These are phyloP conservation scores for Podospora pseudoanserina DNA, from an alignment of 495 filamentous ascomycete species.

Conservation along the genomic window DNA sequence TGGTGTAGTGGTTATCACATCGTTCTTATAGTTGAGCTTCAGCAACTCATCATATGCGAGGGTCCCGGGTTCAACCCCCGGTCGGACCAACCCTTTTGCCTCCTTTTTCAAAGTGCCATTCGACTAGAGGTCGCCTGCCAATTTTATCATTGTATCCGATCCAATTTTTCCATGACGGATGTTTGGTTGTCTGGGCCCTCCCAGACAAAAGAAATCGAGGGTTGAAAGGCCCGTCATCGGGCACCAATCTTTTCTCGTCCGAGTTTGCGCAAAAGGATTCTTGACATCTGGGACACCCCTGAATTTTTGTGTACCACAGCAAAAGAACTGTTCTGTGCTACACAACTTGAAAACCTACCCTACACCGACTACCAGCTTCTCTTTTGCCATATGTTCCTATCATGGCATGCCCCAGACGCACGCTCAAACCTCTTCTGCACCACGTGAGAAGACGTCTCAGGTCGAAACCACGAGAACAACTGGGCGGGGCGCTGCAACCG, in stretches of 20 bases:
- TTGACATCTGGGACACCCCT: neutral
- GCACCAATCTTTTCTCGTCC: neutral
- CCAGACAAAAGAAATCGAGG: conserved; percentile 1
- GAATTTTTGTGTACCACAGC: neutral
- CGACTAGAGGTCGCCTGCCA: neutral
- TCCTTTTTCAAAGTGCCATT: neutral
- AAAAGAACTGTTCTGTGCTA: neutral
- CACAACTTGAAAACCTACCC: no score
- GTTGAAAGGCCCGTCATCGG: neutral
- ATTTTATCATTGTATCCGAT: neutral
- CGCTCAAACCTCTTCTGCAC: neutral
- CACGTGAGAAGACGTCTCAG: neutral
- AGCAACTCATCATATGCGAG: conserved; percentile 12
- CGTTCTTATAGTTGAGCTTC: conserved; percentile 13
- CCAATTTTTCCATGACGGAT: neutral
- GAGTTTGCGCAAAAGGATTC: neutral
- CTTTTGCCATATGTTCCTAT: neutral
- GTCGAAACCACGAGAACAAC: neutral
- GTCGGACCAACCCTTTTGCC: conserved; percentile 3
- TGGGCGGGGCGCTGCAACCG: conserved; percentile 6
- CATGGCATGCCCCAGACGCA: neutral
- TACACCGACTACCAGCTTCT: neutral
- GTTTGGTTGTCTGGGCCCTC: neutral
- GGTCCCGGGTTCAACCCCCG: conserved; percentile 13
- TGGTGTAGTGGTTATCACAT: conserved; percentile 16